A percentile compares a stretch with the other conserved stretches of the same genome.
These are phyloP conservation scores for Apiotrichum veenhuisii DNA, from an alignment of 1,284 basidiomycete genomes.

Conservation along the genomic window DNA sequence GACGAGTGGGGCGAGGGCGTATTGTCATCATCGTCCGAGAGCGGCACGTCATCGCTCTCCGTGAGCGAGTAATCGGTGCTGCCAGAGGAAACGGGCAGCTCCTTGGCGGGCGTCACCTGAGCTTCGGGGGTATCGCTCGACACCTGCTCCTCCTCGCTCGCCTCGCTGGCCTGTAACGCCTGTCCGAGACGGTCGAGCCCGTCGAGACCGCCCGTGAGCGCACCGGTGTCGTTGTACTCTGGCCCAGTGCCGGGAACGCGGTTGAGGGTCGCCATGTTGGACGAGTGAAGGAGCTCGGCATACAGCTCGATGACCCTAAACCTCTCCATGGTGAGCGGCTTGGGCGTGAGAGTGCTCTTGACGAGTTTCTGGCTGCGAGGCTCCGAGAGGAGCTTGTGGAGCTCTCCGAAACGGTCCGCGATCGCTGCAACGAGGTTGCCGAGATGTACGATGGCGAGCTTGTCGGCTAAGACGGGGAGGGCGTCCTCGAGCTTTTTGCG, in stretches of 20 bases:
- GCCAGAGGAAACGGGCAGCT: conserved; percentile 61
- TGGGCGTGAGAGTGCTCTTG: conserved; percentile 65
- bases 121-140: conserved; percentile 53
- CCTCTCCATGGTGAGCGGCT: conserved; percentile 87
- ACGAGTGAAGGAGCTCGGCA: conserved; percentile 94
- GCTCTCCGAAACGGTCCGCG: conserved; percentile 64
- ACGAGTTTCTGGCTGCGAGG: conserved; percentile 70
- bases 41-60: conserved; percentile 66
- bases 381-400: conserved; percentile 67
- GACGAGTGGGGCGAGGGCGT: conserved; percentile 23
- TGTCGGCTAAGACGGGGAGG: conserved; percentile 79
- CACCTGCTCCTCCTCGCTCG: conserved; percentile 41
- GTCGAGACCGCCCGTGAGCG: conserved; percentile 72
- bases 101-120: conserved; percentile 59
- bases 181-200: conserved; percentile 76
- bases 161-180: conserved; percentile 59
- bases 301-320: conserved; percentile 97
- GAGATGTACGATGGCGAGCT: conserved; percentile 89
- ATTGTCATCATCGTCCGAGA: conserved; percentile 64
- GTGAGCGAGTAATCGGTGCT: conserved; percentile 53
- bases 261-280: conserved; percentile 95
- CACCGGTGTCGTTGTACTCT: conserved; percentile 73
- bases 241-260: conserved; percentile 65
- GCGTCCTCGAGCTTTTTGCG: conserved; percentile 68
- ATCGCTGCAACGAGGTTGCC: conserved; percentile 77